A percentile compares a stretch with the other conserved stretches of the same genome.
These are phyloP conservation scores for Solanum gandarillasii DNA, from an alignment of 257 asterid genomes.

Conservation along the genomic window DNA sequence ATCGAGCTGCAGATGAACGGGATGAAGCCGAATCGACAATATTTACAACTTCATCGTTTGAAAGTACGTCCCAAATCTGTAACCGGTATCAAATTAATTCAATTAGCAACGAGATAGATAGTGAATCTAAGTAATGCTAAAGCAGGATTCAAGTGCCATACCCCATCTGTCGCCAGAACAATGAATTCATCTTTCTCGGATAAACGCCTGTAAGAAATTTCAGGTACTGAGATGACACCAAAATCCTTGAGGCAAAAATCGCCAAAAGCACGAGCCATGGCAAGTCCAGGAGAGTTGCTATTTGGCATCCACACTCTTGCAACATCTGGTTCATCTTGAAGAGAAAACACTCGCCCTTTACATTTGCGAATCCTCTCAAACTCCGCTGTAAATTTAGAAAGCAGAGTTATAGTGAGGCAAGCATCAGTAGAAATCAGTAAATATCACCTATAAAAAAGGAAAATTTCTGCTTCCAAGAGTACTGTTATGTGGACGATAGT, in stretches of 20 bases:
- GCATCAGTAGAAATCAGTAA: not conserved
- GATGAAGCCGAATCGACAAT: slow-evolving; percentile 37
- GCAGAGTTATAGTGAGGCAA: not conserved
- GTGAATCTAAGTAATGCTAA: not conserved
- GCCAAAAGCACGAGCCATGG: slow-evolving; percentile 79
- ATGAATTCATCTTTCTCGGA: slow-evolving; percentile 49
- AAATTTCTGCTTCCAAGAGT: not conserved
- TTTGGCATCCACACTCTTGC: slow-evolving; percentile 70
- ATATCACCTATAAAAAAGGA: not conserved
- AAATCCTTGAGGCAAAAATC: slow-evolving; percentile 72
- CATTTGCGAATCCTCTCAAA: slow-evolving; percentile 57
- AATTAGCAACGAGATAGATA: not conserved
- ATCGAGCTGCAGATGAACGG: slow-evolving; percentile 36
- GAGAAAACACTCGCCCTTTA: slow-evolving; percentile 63
- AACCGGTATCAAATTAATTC: not conserved
- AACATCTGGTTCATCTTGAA: slow-evolving; percentile 59
- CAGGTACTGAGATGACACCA: slow-evolving; percentile 69
- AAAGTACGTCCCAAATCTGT: slow-evolving; percentile 60
- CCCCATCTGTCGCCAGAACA: slow-evolving; percentile 69
- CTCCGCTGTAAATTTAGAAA: slow-evolving; percentile 32
- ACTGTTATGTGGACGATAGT: not conserved
- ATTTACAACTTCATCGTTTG: slow-evolving; percentile 42
- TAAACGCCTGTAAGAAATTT: slow-evolving; percentile 42
- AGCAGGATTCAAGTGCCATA: slow-evolving; percentile 1
- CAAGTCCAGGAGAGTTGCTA: slow-evolving; percentile 59